Percentiles rank a stretch among this genome's conserved stretches.
phyloP scores from a whole-genome alignment of 805 yeast species.

The Lipomyces mesembrius region DNA sequence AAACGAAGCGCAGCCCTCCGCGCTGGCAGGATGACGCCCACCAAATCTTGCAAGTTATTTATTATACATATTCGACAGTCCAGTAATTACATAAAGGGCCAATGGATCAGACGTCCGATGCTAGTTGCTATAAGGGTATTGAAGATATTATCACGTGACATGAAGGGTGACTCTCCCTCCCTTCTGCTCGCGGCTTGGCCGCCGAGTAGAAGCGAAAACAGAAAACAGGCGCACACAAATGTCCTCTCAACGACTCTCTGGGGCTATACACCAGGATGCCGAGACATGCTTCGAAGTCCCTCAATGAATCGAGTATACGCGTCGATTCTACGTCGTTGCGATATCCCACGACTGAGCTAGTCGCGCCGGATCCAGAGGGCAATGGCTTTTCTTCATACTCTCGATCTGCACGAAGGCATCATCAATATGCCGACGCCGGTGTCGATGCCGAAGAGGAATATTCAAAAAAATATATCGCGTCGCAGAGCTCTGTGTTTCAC shows the following conservation, averaged over 20 bases:
- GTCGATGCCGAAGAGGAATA: slow-evolving; percentile 31
- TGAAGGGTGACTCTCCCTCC: background rate
- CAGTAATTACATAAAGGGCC: too few species aligned
- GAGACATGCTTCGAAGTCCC: slow-evolving; percentile 15
- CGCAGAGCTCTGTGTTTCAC: slow-evolving; percentile 22
- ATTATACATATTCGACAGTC: too few species aligned
- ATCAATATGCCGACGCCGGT: slow-evolving; percentile 8
- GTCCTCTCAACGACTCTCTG: background rate
- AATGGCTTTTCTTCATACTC: background rate
- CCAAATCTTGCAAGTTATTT: too few species aligned
- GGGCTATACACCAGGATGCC: slow-evolving; percentile 9
- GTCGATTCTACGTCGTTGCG: slow-evolving; percentile 24
- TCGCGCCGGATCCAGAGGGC: slow-evolving; percentile 24
- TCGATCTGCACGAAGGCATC: background rate
- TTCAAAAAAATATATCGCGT: slow-evolving; percentile 17
- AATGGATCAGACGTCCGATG: too few species aligned
- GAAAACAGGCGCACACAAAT: background rate
- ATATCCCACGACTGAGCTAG: slow-evolving; percentile 22
- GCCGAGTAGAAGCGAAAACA: background rate
- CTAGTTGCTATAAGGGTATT: too few species aligned
- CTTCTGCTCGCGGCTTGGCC: background rate
- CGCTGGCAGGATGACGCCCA: too few species aligned
- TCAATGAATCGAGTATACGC: slow-evolving; percentile 27
- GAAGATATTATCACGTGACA: background rate
- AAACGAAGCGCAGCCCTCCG: too few species aligned